Evolutionary conservation across 306 rosid genomes (phyloP).

Genomic region (Senna siamea): DNA sequence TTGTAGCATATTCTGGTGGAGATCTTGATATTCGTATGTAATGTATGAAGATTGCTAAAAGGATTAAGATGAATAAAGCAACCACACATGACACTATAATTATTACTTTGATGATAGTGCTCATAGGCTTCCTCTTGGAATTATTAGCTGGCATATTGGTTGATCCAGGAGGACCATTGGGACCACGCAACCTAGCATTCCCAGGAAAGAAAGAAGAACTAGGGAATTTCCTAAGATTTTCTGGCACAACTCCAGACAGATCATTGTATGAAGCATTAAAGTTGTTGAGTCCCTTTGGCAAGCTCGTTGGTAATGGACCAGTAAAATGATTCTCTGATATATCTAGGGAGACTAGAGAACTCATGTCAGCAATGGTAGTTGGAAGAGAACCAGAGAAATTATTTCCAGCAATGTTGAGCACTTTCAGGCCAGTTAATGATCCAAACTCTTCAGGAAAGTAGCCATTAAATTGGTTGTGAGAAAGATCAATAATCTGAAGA

Average conservation of each 20-base stretch:
- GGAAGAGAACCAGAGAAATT: constrained; percentile 94
- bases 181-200: constrained; percentile 60
- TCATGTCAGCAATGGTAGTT: constrained; percentile 68
- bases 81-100: constrained; percentile 86
- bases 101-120: constrained; percentile 74
- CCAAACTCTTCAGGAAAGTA: constrained; percentile 84
- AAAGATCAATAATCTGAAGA: constrained; percentile 83
- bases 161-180: constrained; percentile 64
- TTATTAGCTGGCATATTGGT: constrained; percentile 41
- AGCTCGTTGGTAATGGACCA: constrained; percentile 78
- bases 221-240: constrained; percentile 75
- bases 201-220: constrained; percentile 90
- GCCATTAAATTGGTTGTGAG: constrained; percentile 75
- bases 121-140: constrained; percentile 63
- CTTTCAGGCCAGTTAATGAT: constrained; percentile 61
- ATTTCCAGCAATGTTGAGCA: constrained; percentile 82
- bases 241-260: constrained; percentile 84
- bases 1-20: constrained; percentile 50
- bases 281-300: constrained; percentile 57
- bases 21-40: constrained; percentile 74
- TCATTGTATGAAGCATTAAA: constrained; percentile 90
- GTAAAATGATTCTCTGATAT: constrained; percentile 83
- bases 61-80: constrained; percentile 70
- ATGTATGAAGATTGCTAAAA: constrained; percentile 83
- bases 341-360: constrained; percentile 63